phyloP scores from a whole-genome alignment of 1,284 basidiomycete genomes.

The Thecaphora thlaspeos region DNA sequence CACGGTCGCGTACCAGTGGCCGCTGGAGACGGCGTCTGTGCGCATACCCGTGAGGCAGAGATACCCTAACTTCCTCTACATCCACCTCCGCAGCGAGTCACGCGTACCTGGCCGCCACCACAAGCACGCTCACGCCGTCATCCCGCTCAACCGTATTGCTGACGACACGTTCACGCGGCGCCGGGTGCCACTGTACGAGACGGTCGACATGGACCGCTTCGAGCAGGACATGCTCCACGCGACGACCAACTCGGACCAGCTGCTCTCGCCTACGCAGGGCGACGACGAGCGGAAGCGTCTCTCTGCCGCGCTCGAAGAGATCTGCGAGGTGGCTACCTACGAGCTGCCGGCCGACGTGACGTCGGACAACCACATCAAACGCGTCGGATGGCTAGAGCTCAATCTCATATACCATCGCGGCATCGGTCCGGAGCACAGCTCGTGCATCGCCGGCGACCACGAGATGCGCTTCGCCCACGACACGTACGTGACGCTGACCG shows the following conservation, averaged over 20 bases:
- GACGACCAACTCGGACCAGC: constrained; percentile 19
- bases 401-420: constrained; percentile 42
- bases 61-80: constrained; percentile 30
- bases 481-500: constrained; percentile 33
- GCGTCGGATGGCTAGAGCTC: constrained; percentile 45
- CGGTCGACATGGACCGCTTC: constrained; percentile 29
- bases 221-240: constrained; percentile 44
- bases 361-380: constrained; percentile 12
- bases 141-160: constrained; percentile 37
- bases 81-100: constrained; percentile 40
- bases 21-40: constrained; percentile 24
- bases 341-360: constrained; percentile 17
- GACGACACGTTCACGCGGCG: constrained; percentile 31
- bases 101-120: constrained; percentile 40
- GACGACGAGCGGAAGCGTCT: constrained; percentile 8
- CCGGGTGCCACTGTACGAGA: constrained; percentile 31
- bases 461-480: constrained; percentile 48
- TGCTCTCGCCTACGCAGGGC: constrained; percentile 5
- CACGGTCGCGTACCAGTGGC: constrained; percentile 29
- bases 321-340: constrained; percentile 18
- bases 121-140: constrained; percentile 30
- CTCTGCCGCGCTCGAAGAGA: constrained; percentile 35
- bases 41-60: constrained; percentile 34
- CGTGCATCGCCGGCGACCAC: constrained; percentile 35
- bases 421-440: constrained; percentile 35